phyloP scores from a whole-genome alignment of 495 filamentous ascomycete species.

The Penicillium antarcticum region DNA sequence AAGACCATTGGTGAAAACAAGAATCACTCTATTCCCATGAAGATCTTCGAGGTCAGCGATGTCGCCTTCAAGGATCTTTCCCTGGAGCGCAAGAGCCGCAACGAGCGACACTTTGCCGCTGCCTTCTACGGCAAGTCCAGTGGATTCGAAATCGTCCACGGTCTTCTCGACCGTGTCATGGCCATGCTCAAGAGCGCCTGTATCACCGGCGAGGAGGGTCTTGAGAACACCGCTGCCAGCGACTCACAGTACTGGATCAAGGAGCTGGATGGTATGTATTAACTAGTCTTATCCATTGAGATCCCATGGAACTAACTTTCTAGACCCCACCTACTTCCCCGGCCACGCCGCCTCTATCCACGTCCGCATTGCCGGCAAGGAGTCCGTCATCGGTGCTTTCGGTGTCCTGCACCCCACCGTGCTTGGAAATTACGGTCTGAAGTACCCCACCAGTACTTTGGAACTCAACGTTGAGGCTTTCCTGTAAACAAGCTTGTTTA shows the following conservation, averaged over 20 bases:
- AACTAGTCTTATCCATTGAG: neutral
- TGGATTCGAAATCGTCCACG: constrained; percentile 95
- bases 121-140: constrained; percentile 92
- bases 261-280: constrained; percentile 68
- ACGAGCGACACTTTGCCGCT: constrained; percentile 93
- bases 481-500: constrained; percentile 48
- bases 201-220: constrained; percentile 68
- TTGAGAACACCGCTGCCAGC: constrained; percentile 49
- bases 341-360: constrained; percentile 85
- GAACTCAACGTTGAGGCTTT: constrained; percentile 96
- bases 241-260: constrained; percentile 87
- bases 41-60: constrained; percentile 90
- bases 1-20: constrained; percentile 97
- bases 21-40: constrained; percentile 81
- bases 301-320: neutral
- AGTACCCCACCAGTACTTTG: constrained; percentile 89
- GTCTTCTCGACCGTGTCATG: constrained; percentile 86
- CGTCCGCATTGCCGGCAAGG: constrained; percentile 65
- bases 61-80: constrained; percentile 81
- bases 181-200: constrained; percentile 86
- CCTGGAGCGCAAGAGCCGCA: constrained; percentile 78
- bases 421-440: constrained; percentile 89
- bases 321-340: constrained; percentile 83
- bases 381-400: constrained; percentile 75
- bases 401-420: constrained; percentile 93